Conservation (phyloP, 2,329 filamentous ascomycete genomes). For the Fusarium sp. region DNA sequence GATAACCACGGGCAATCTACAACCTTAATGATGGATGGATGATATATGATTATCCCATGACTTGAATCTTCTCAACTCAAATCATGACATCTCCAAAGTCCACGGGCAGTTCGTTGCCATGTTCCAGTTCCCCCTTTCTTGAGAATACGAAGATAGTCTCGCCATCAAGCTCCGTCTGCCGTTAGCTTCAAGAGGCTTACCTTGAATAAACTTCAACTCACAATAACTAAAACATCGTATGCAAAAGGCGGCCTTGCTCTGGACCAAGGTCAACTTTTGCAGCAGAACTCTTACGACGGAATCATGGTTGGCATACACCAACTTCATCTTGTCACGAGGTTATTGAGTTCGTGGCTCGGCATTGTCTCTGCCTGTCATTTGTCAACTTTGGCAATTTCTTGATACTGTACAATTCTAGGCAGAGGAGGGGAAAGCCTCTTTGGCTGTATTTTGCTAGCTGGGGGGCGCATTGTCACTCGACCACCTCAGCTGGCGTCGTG, state of each 20-base stretch:
- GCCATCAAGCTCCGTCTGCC: background rate
- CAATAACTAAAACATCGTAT: constrained; percentile 1
- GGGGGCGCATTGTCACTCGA: background rate
- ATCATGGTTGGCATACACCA: background rate
- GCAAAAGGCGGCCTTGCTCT: background rate
- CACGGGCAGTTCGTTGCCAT: background rate
- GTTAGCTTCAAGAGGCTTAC: constrained; percentile 11
- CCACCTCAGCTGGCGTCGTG: background rate
- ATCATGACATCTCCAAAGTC: background rate
- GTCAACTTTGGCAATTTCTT: background rate
- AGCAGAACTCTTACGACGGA: background rate
- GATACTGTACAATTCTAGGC: background rate
- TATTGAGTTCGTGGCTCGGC: background rate
- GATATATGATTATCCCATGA: background rate
- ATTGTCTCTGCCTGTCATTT: background rate
- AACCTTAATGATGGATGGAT: background rate
- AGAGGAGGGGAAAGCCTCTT: background rate
- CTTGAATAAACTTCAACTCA: background rate
- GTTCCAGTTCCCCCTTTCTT: constrained; percentile 1
- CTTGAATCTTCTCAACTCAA: background rate
- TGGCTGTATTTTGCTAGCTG: background rate
- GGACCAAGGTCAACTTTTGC: background rate
- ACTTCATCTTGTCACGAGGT: background rate
- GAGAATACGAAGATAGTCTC: background rate
- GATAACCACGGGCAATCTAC: background rate